A percentile compares a stretch with the other conserved stretches of the same genome.
Conservation (phyloP, 1,139 yeast genomes). For the Starmera stellimalicola region DNA sequence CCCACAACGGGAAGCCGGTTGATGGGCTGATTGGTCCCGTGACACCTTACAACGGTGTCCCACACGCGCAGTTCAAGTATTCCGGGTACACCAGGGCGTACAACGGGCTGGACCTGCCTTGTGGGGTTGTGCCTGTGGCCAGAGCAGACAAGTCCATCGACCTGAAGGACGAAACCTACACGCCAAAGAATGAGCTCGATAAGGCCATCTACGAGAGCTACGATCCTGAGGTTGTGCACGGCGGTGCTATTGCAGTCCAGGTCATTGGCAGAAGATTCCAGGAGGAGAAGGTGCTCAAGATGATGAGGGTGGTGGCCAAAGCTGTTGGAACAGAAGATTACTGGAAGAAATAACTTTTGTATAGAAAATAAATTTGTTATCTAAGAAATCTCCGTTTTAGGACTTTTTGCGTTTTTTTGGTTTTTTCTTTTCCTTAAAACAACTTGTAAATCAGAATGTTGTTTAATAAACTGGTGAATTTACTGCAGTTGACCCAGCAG, state of each 20-base stretch:
- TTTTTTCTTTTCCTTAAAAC: too few species aligned
- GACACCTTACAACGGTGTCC: conserved; percentile 33
- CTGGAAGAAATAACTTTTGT: too few species aligned
- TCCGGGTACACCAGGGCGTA: conserved; percentile 45
- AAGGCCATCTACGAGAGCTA: conserved; percentile 18
- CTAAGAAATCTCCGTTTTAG: too few species aligned
- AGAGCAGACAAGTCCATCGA: conserved; percentile 29
- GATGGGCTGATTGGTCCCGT: conserved; percentile 40
- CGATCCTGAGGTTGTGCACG: conserved; percentile 31
- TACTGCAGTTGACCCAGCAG: conserved; percentile 10
- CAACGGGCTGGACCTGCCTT: conserved; percentile 49
- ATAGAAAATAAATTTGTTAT: too few species aligned
- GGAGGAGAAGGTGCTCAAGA: conserved; percentile 34
- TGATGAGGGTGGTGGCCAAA: conserved; percentile 23
- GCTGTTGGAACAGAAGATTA: conserved; percentile 18
- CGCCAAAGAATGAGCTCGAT: conserved; percentile 14
- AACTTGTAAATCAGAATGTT: too few species aligned
- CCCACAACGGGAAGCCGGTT: conserved; percentile 32
- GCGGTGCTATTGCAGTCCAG: conserved; percentile 37
- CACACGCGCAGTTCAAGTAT: conserved; percentile 12
- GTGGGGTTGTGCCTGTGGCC: conserved; percentile 51
- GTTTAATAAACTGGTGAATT: too few species aligned
- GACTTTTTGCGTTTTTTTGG: too few species aligned
- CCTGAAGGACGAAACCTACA: conserved; percentile 8
- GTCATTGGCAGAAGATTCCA: conserved; percentile 32